Evolutionary conservation across 495 filamentous ascomycete genomes (phyloP).

Genomic region (Massariosphaeria phaeospora): DNA sequence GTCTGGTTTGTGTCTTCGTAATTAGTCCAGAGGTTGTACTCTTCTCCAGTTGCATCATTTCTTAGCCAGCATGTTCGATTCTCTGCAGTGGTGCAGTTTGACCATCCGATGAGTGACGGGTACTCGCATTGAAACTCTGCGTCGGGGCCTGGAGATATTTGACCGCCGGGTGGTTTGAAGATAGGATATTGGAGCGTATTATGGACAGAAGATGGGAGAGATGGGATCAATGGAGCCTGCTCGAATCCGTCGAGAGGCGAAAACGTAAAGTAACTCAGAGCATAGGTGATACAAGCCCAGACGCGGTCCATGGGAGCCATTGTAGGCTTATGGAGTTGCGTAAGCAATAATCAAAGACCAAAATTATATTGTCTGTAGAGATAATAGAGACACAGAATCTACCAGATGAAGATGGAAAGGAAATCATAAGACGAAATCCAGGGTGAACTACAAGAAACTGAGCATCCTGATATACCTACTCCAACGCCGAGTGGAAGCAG

Average conservation of each 20-base stretch:
- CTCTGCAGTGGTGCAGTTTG: not conserved
- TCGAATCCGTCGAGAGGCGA: not conserved
- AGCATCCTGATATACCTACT: too few species aligned
- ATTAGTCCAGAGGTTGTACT: constrained; percentile 33
- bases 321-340: too few species aligned
- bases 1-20: constrained; percentile 18
- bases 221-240: not conserved
- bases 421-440: too few species aligned
- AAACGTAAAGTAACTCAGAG: not conserved
- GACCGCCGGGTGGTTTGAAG: constrained; percentile 14
- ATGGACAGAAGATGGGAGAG: not conserved
- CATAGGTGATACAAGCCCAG: not conserved
- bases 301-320: not conserved
- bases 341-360: too few species aligned
- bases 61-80: constrained; percentile 16
- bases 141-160: not conserved
- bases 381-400: too few species aligned
- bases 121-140: constrained; percentile 14
- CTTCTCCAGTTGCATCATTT: not conserved
- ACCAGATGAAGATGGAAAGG: too few species aligned
- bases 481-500: too few species aligned
- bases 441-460: too few species aligned
- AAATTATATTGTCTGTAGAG: too few species aligned
- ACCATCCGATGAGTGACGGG: not conserved
- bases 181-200: constrained; percentile 5